Conservation (phyloP, 2,329 filamentous ascomycete species). For the Fusarium sp. region DNA sequence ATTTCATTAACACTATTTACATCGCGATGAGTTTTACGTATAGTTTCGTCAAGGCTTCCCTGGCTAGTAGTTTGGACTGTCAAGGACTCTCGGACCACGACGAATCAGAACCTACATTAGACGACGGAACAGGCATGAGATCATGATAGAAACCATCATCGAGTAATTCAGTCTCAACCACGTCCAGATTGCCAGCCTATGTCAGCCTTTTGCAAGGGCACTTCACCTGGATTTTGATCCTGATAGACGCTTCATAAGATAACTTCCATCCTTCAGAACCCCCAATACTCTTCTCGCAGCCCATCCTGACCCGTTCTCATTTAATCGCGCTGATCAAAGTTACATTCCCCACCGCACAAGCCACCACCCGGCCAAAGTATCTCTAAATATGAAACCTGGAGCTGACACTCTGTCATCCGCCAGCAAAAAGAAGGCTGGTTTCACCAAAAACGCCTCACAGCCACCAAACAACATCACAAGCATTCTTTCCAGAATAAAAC, state of each 20-base stretch:
- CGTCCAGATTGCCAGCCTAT: neutral
- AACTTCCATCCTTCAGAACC: no score
- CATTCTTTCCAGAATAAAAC: neutral
- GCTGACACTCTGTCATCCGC: neutral
- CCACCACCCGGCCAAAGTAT: neutral
- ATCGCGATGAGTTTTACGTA: neutral
- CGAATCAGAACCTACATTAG: fast-evolving
- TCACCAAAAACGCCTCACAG: neutral
- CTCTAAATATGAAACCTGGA: neutral
- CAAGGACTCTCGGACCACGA: no score
- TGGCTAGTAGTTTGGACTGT: fast-evolving
- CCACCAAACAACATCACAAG: neutral
- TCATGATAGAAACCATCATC: neutral
- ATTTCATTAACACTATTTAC: neutral
- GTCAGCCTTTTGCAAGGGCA: fast-evolving
- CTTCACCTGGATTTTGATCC: neutral
- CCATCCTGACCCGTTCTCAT: neutral
- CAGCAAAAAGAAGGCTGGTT: neutral
- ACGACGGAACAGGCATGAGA: neutral
- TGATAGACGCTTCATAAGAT: neutral
- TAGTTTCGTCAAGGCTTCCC: fast-evolving
- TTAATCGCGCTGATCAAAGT: neutral
- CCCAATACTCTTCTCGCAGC: no score
- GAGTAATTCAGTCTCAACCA: neutral
- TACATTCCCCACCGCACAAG: neutral